phyloP scores from a whole-genome alignment of 768 basidiomycete species.

The Trametes maxima region DNA sequence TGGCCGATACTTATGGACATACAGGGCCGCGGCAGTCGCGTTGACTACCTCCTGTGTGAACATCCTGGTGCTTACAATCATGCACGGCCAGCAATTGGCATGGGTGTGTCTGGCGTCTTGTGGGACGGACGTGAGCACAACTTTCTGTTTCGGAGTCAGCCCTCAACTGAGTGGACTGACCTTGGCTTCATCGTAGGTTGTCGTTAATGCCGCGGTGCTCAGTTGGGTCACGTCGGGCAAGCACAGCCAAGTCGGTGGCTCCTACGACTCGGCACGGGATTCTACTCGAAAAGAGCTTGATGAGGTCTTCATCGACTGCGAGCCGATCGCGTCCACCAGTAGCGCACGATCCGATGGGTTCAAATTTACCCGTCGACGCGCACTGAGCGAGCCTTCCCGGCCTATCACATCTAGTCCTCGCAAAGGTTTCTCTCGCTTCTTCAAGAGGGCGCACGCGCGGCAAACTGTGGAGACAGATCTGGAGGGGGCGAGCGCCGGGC shows the following conservation, averaged over 20 bases:
- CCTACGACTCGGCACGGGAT: neutral
- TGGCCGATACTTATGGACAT: neutral
- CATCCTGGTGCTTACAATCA: conserved; percentile 46
- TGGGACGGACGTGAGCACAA: conserved; percentile 38
- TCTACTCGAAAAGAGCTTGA: neutral
- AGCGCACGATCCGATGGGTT: neutral
- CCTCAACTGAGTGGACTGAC: too few relatives aligned
- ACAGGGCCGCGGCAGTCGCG: conserved; percentile 47
- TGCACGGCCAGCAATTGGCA: conserved; percentile 48
- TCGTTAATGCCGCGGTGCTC: conserved; percentile 49
- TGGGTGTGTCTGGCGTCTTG: conserved; percentile 51
- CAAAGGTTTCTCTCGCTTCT: conserved; percentile 4
- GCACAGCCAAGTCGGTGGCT: neutral
- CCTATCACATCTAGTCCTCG: neutral
- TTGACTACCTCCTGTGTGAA: conserved; percentile 54
- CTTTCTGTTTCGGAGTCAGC: too few relatives aligned
- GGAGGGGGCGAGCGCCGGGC: neutral
- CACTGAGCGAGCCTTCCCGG: conserved; percentile 8
- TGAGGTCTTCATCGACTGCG: conserved; percentile 13
- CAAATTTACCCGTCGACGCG: neutral
- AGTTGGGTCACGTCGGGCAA: conserved; percentile 46
- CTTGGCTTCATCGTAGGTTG: conserved; percentile 37
- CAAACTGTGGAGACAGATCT: neutral
- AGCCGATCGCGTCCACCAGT: neutral
- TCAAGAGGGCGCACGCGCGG: neutral